Percentiles rank a stretch among this genome's conserved stretches.
phyloP scores from a whole-genome alignment of 1,139 yeast species.

The Taphrina communis region DNA sequence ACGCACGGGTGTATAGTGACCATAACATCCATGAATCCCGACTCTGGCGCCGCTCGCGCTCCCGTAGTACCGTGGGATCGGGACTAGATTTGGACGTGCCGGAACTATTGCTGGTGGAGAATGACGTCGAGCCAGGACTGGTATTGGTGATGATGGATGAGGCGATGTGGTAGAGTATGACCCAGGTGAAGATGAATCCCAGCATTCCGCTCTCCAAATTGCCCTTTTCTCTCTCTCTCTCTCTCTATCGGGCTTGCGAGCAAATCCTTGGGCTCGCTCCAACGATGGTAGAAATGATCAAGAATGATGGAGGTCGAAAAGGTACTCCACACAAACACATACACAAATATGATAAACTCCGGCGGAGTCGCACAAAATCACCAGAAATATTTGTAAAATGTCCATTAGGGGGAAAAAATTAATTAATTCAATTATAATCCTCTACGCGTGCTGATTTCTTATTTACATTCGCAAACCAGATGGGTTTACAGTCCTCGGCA shows the following conservation, averaged over 20 bases:
- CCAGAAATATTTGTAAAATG: no score
- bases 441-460: constrained; percentile 12
- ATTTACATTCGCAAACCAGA: constrained; percentile 32
- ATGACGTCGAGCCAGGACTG: not conserved
- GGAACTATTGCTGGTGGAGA: not conserved
- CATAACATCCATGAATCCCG: not conserved
- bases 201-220: not conserved
- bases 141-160: not conserved
- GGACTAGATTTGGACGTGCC: not conserved
- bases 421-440: not conserved
- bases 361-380: no score
- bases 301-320: no score
- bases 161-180: not conserved
- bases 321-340: no score
- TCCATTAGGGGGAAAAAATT: no score
- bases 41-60: not conserved
- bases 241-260: no score
- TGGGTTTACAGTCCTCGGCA: constrained; percentile 39
- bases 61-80: not conserved
- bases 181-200: constrained; percentile 1
- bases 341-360: no score
- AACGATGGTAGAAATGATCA: no score
- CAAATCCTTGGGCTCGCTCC: no score
- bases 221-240: no score
- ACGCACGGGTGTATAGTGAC: constrained; percentile 1